A percentile compares a stretch with the other conserved stretches of the same genome.
phyloP scores from a whole-genome alignment of 352 stramenopile species.

The Phytophthora sp. region DNA sequence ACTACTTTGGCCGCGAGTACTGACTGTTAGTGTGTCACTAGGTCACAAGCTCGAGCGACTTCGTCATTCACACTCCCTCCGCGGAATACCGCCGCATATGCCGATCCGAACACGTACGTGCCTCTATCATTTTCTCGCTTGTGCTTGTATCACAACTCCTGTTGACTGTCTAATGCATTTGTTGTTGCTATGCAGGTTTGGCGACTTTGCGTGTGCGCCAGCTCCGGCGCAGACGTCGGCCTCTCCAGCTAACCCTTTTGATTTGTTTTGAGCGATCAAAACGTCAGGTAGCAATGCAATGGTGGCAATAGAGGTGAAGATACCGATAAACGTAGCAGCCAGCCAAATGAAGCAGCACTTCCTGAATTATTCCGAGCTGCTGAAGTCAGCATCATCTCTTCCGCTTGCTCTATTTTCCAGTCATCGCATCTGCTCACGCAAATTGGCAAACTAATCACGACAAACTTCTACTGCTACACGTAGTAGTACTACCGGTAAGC shows the following conservation, averaged over 20 bases:
- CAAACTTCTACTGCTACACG: too few species aligned
- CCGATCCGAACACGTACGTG: slow-evolving; percentile 56
- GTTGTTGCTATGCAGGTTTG: slow-evolving; percentile 44
- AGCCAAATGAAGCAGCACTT: slow-evolving; percentile 1
- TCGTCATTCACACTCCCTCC: slow-evolving; percentile 48
- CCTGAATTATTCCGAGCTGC: background rate
- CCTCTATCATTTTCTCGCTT: background rate
- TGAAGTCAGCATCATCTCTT: too few species aligned
- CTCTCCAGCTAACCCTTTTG: slow-evolving; percentile 76
- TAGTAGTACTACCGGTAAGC: too few species aligned
- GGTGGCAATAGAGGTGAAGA: slow-evolving; percentile 40
- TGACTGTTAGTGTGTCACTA: slow-evolving; percentile 18
- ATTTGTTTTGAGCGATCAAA: slow-evolving; percentile 77
- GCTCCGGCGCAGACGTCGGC: slow-evolving; percentile 38
- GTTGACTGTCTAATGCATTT: slow-evolving; percentile 16
- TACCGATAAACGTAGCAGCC: slow-evolving; percentile 23
- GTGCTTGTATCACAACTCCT: background rate
- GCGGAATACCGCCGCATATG: slow-evolving; percentile 42
- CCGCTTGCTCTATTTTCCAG: too few species aligned
- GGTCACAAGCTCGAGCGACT: slow-evolving; percentile 25
- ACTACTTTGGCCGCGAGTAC: background rate
- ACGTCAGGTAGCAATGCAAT: slow-evolving; percentile 17
- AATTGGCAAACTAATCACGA: too few species aligned
- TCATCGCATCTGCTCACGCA: too few species aligned
- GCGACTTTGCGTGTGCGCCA: slow-evolving; percentile 52